Base-by-base conservation (phyloP, 2,329 filamentous ascomycete species). In the Penicillium sp. region DNA sequence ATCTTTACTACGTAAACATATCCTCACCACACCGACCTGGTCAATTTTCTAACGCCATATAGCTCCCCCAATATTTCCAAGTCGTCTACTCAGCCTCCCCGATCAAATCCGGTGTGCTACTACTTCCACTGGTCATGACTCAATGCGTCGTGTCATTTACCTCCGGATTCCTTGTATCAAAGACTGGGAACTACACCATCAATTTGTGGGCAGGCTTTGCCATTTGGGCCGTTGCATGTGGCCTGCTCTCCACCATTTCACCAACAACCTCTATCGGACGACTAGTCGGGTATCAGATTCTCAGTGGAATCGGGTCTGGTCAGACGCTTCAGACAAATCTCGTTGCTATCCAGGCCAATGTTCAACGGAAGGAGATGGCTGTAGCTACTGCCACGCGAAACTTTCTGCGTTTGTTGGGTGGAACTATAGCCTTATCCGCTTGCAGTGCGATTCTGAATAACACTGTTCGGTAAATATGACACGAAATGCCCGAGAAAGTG, bases 51-150 rank as follows among this genome's bases (percentile, higher is more conserved):
- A n/a, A 35, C 20, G 2, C 9, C 9, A 12, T 44, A 20, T 20
- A 52, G 50, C 25, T 52, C 6, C 50, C 50, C 29, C 50, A 52
- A 41, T 52, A 14, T 31, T 52, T 52, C 43, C 50, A 52, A 52
- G 50, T 52, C n/a, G 43, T 52, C 50, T 52, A 46, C 29, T 46
- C 42, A 11, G 50, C 50, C 15, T 52, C 50, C 22, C 50, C 50
- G 9, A 46, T 52, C 20, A 52, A 18, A 18, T 52, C 50, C 4
- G 50, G 50, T 29, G 50, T 52, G 23, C 50, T 52, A n/a, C 43
- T 52, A 3, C 50, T 52, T 2, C 50, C 50, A 15, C 43, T 52
- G 2, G 41, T 52, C 5, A 22, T 52, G 20, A 40, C 29, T 6
- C 50, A 52, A 23, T 45, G 42, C 23, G 26, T 52, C 20, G 31